phyloP scores from a whole-genome alignment of 805 yeast species.

The Ogataea populi-albae region DNA sequence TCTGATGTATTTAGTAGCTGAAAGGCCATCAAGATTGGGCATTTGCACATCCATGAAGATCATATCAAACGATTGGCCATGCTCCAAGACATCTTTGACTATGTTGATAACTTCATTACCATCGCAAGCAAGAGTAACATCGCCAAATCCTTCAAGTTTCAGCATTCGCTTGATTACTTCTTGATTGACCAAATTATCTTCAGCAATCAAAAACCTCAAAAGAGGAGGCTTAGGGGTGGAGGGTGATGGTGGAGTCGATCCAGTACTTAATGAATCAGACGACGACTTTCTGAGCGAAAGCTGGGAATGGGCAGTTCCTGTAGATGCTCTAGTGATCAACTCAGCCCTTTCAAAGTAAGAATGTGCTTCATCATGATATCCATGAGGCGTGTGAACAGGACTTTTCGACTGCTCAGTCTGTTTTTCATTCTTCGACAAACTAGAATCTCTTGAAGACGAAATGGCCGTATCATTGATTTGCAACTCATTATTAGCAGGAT shows the following conservation, averaged over 20 bases:
- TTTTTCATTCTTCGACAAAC: background rate
- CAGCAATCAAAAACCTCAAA: conserved; percentile 75
- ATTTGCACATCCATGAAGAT: conserved; percentile 97
- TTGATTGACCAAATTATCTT: conserved; percentile 91
- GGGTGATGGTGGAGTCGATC: conserved; percentile 1
- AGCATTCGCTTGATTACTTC: conserved; percentile 91
- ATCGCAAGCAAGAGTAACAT: conserved; percentile 78
- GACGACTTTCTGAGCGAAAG: conserved; percentile 19
- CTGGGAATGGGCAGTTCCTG: conserved; percentile 49
- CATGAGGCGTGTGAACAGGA: background rate
- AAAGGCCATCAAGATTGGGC: conserved; percentile 90
- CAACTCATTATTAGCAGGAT: background rate
- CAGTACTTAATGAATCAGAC: conserved; percentile 14
- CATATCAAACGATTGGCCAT: conserved; percentile 53
- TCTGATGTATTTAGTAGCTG: conserved; percentile 76
- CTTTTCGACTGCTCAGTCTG: background rate
- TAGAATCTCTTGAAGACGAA: background rate
- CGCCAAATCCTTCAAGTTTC: conserved; percentile 70
- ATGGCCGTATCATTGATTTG: background rate
- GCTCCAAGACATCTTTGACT: conserved; percentile 47
- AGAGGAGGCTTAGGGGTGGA: conserved; percentile 16
- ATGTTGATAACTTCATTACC: conserved; percentile 84
- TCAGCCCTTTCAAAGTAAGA: conserved; percentile 42
- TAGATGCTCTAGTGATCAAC: conserved; percentile 44
- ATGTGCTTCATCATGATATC: conserved; percentile 10